A percentile compares a stretch with the other conserved stretches of the same genome.
These are phyloP conservation scores for Waltergamsia citrina DNA, from an alignment of 2,329 filamentous ascomycete species.

Conservation along the genomic window DNA sequence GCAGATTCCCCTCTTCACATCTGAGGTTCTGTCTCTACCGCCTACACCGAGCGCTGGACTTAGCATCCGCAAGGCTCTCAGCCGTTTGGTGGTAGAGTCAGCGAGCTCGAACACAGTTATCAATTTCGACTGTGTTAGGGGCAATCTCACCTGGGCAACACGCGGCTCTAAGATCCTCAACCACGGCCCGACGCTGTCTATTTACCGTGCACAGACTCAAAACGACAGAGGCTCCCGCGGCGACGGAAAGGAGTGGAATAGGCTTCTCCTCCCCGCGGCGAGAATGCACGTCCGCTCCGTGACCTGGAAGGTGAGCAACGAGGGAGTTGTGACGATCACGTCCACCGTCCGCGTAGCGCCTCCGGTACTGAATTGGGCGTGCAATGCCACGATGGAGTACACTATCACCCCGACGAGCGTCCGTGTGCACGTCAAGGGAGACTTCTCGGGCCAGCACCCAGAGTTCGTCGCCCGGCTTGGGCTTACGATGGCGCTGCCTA, in stretches of 20 bases:
- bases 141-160: constrained; percentile 30
- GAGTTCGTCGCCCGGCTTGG: constrained; percentile 52
- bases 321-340: constrained; percentile 23
- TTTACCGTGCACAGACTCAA: constrained; percentile 58
- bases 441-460: constrained; percentile 33
- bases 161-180: constrained; percentile 24
- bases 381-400: constrained; percentile 38
- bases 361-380: constrained; percentile 52
- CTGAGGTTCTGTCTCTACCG: constrained; percentile 7
- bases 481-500: constrained; percentile 41
- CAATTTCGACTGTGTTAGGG: constrained; percentile 33
- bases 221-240: constrained; percentile 37
- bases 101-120: too few relatives aligned
- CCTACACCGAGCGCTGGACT: constrained; percentile 6
- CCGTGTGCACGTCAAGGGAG: constrained; percentile 34
- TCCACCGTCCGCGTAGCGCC: constrained; percentile 47
- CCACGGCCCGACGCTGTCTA: constrained; percentile 28
- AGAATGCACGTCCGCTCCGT: constrained; percentile 34
- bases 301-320: constrained; percentile 25
- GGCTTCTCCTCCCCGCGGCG: constrained; percentile 36
- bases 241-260: constrained; percentile 36
- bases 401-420: constrained; percentile 37
- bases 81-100: constrained; percentile 20
- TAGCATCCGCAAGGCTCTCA: background rate
- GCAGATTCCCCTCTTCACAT: constrained; percentile 6